phyloP scores from a whole-genome alignment of 2,329 filamentous ascomycete genomes.

The Fusarium austroafricanum region DNA sequence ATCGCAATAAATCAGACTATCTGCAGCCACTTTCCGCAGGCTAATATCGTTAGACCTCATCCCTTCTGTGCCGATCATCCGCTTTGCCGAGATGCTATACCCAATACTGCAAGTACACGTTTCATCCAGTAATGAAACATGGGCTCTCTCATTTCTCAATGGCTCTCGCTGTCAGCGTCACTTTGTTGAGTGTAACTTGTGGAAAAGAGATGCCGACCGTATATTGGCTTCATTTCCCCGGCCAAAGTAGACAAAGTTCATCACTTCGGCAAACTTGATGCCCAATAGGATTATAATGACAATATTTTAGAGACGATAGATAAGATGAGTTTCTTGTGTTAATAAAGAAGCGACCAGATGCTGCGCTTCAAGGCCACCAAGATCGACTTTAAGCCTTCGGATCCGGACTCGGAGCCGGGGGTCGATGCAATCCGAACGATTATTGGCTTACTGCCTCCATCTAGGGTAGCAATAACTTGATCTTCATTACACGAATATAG shows the following conservation, averaged over 20 bases:
- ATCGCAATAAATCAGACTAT: not conserved
- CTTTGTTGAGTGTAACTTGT: not conserved
- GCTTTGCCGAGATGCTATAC: constrained; percentile 32
- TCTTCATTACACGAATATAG: too few relatives aligned
- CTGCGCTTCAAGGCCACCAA: not conserved
- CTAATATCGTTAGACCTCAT: constrained; percentile 5
- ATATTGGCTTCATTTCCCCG: constrained; percentile 1
- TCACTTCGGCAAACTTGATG: not conserved
- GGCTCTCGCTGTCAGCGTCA: constrained; percentile 1
- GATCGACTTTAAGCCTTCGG: constrained; percentile 8
- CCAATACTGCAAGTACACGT: constrained; percentile 29
- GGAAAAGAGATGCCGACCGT: not conserved
- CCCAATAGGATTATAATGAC: too few relatives aligned
- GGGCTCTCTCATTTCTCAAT: too few relatives aligned
- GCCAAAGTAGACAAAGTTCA: not conserved
- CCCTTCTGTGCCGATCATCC: constrained; percentile 39
- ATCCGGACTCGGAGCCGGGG: constrained; percentile 34
- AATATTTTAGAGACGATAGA: not conserved
- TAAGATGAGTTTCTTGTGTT: not conserved
- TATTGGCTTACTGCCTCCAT: not conserved
- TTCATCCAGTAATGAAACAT: constrained; percentile 30
- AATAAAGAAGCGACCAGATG: not conserved
- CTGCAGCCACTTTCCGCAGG: not conserved
- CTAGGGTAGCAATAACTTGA: too few relatives aligned
- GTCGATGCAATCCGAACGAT: not conserved